Percentiles rank a stretch among this genome's conserved stretches.
phyloP scores from a whole-genome alignment of 176 grass and related monocot genomes.

The Alopecurus myosuroides region DNA sequence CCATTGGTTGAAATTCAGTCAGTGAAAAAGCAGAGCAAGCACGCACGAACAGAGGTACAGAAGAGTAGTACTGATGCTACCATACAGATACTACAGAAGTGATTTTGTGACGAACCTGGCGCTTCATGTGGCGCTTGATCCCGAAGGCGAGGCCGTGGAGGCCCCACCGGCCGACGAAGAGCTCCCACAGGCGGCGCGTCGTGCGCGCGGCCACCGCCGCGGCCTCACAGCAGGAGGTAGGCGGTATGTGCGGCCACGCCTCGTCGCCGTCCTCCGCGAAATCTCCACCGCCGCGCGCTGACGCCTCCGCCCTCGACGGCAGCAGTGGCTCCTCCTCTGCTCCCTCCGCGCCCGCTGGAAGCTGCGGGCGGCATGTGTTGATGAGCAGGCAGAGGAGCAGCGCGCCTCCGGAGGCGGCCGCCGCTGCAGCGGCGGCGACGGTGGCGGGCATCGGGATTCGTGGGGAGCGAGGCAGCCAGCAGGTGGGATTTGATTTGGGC shows the following conservation, averaged over 20 bases:
- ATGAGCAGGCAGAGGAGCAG: conserved; percentile 30
- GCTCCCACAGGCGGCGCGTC: conserved; percentile 32
- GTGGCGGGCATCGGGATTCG: conserved; percentile 30
- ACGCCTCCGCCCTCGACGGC: neutral
- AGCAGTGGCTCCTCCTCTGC: neutral
- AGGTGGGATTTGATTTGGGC: conserved; percentile 22
- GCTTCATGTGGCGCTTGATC: conserved; percentile 67
- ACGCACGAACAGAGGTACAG: neutral
- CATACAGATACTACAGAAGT: neutral
- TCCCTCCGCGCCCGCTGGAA: neutral
- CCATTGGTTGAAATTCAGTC: neutral
- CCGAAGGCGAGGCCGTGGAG: conserved; percentile 54
- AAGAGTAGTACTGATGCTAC: neutral
- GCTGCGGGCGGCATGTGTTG: conserved; percentile 18
- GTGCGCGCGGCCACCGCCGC: conserved; percentile 37
- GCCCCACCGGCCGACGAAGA: conserved; percentile 57
- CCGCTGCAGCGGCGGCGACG: conserved; percentile 36
- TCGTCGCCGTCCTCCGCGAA: conserved; percentile 7
- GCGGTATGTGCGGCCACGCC: conserved; percentile 37
- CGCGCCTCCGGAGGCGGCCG: conserved; percentile 30
- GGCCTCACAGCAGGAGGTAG: conserved; percentile 49
- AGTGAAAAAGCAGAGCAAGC: neutral
- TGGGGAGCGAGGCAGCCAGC: neutral
- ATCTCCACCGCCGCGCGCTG: neutral
- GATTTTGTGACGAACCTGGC: conserved; percentile 33